Percentiles rank a stretch among this genome's conserved stretches.
Conservation (phyloP, 441 rosid genomes). For the Gossypium trilobum region DNA sequence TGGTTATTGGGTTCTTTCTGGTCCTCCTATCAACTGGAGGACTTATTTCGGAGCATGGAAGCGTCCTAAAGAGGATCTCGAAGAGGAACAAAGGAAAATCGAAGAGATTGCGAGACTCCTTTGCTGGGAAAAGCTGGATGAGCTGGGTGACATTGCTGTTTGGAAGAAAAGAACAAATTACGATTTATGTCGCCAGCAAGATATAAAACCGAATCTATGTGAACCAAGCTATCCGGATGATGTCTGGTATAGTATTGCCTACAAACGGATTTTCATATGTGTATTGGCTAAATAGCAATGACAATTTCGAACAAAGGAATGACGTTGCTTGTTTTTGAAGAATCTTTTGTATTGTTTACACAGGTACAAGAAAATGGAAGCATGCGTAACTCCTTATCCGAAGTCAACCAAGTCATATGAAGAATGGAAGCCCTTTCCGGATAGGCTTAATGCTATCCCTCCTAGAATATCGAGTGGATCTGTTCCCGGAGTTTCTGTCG, state of each 20-base stretch:
- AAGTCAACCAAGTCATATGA: conserved; percentile 23
- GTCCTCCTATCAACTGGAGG: conserved; percentile 45
- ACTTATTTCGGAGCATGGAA: conserved; percentile 29
- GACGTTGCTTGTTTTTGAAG: not conserved
- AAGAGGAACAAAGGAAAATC: conserved; percentile 34
- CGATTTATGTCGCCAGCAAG: conserved; percentile 25
- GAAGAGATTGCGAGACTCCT: conserved; percentile 37
- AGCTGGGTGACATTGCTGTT: conserved; percentile 39
- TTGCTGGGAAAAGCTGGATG: conserved; percentile 48
- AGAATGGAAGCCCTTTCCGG: conserved; percentile 30
- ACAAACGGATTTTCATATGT: not conserved
- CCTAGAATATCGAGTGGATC: conserved; percentile 29
- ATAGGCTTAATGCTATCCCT: conserved; percentile 32
- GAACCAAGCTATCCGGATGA: conserved; percentile 26
- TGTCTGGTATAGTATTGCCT: conserved; percentile 28
- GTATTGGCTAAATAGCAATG: not conserved
- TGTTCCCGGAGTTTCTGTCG: conserved; percentile 24
- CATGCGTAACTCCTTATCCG: conserved; percentile 33
- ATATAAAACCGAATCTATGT: conserved; percentile 22
- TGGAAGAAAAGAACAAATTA: conserved; percentile 36
- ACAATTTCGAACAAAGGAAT: not conserved
- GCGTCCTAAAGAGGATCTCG: conserved; percentile 31
- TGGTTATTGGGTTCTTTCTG: conserved; percentile 48
- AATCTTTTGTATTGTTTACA: not conserved
- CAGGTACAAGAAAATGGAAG: conserved; percentile 41